Conservation (phyloP, 805 yeast genomes). For the Tetrapisispora pingtungensis region DNA sequence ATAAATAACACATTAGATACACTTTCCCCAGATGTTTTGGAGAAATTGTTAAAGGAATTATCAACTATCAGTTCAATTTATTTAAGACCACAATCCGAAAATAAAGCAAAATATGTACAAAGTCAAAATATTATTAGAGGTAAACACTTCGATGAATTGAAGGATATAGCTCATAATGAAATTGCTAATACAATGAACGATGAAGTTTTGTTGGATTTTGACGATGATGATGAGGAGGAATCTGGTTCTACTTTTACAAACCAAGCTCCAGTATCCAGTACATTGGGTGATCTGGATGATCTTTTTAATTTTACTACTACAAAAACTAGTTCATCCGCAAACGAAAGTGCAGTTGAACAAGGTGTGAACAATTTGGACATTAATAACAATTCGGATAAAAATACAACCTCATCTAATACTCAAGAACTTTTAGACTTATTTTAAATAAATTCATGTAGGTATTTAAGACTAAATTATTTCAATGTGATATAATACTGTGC, state of each 20-base stretch:
- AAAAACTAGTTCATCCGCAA: not conserved
- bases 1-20: slow-evolving; percentile 62
- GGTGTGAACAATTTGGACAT: slow-evolving; percentile 2
- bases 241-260: slow-evolving; percentile 9
- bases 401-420: slow-evolving; percentile 10
- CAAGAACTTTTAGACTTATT: slow-evolving; percentile 26
- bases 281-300: slow-evolving; percentile 68
- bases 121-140: slow-evolving; percentile 30
- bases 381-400: not conserved
- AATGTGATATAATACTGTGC: not conserved
- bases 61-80: slow-evolving; percentile 83
- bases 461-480: not conserved
- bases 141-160: slow-evolving; percentile 67
- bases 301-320: slow-evolving; percentile 39
- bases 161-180: slow-evolving; percentile 67
- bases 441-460: slow-evolving; percentile 4
- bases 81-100: slow-evolving; percentile 68
- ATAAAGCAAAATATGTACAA: slow-evolving; percentile 32
- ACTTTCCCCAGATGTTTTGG: slow-evolving; percentile 59
- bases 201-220: slow-evolving; percentile 80
- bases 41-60: slow-evolving; percentile 61
- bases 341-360: not conserved
- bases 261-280: slow-evolving; percentile 24
- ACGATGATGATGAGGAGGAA: slow-evolving; percentile 42
- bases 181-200: slow-evolving; percentile 53